Conservation (phyloP, 352 stramenopile genomes). For the Globisporangium cystogenes region DNA sequence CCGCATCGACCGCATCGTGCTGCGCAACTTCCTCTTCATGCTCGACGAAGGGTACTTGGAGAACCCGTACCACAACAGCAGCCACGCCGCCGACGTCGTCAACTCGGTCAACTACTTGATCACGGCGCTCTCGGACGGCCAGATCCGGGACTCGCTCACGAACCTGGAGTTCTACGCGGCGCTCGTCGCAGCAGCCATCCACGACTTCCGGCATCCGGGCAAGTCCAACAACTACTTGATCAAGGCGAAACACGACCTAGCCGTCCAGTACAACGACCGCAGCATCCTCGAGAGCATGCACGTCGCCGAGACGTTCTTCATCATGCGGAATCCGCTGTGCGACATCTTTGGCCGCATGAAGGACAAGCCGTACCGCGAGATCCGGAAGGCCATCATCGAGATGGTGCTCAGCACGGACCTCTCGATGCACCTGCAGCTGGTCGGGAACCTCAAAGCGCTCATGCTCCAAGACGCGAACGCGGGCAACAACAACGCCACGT, state of each 20-base stretch:
- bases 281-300: constrained; percentile 87
- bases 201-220: constrained; percentile 81
- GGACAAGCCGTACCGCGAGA: constrained; percentile 68
- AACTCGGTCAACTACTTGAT: constrained; percentile 84
- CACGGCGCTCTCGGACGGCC: constrained; percentile 53
- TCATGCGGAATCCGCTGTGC: constrained; percentile 62
- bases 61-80: constrained; percentile 82
- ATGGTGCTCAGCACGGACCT: constrained; percentile 88
- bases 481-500: constrained; percentile 9
- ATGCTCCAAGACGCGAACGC: constrained; percentile 55
- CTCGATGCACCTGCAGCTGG: constrained; percentile 75
- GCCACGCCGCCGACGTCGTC: constrained; percentile 71
- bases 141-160: constrained; percentile 67
- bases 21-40: constrained; percentile 77
- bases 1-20: constrained; percentile 59
- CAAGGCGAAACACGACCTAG: constrained; percentile 69
- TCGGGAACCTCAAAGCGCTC: constrained; percentile 73
- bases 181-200: constrained; percentile 73
- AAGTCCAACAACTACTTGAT: constrained; percentile 87
- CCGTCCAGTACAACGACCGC: constrained; percentile 80
- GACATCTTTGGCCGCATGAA: constrained; percentile 83
- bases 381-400: constrained; percentile 81
- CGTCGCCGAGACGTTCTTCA: constrained; percentile 78
- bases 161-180: constrained; percentile 79
- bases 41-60: constrained; percentile 69